These are phyloP conservation scores for Botrytis cinerea DNA, from an alignment of 2,329 filamentous ascomycete genomes.

Conservation along the genomic window DNA sequence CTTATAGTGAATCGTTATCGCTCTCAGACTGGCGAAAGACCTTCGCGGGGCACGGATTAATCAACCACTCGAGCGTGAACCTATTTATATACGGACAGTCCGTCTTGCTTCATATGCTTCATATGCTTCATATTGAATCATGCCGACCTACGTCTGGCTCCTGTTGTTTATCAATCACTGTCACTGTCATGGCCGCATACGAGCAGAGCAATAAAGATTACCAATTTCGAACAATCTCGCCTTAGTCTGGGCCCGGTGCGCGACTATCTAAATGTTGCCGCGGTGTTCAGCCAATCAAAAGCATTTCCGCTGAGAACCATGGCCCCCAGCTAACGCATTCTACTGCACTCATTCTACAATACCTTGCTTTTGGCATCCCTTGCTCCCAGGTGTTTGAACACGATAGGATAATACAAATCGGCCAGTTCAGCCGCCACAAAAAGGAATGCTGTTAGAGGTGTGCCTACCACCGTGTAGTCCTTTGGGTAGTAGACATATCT, in stretches of 20 bases:
- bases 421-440: neutral
- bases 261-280: neutral
- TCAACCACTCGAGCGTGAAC: neutral
- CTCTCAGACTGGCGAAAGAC: neutral
- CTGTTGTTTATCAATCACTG: neutral
- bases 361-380: neutral
- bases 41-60: neutral
- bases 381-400: neutral
- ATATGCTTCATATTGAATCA: neutral
- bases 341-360: neutral
- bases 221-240: neutral
- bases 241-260: neutral
- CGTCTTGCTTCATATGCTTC: no score
- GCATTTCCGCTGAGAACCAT: slow-evolving; percentile 3
- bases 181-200: neutral
- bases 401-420: slow-evolving; percentile 1
- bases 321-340: neutral
- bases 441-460: neutral
- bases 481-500: neutral
- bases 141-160: neutral
- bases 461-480: slow-evolving; percentile 4
- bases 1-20: neutral
- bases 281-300: neutral
- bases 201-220: neutral
- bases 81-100: neutral